Percentiles rank a stretch among this genome's conserved stretches.
phyloP scores from a whole-genome alignment of 805 yeast species.

The Alloascoidea hylecoeti region DNA sequence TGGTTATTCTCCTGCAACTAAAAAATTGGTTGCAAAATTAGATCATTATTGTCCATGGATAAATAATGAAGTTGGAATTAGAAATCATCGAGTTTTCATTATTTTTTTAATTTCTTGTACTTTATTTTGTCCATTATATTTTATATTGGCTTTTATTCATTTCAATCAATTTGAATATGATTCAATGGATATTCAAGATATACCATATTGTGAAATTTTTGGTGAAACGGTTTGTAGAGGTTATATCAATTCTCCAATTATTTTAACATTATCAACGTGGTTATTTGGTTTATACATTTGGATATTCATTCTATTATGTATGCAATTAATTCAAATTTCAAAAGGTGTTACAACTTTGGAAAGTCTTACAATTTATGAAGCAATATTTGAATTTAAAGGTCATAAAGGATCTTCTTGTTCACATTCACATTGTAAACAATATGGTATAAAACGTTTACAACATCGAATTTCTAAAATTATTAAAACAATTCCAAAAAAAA shows the following conservation, averaged over 20 bases:
- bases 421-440: no score
- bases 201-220: slow-evolving; percentile 14
- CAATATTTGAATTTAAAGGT: not conserved
- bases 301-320: slow-evolving; percentile 48
- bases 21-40: slow-evolving; percentile 58
- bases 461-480: not conserved
- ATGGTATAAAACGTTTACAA: not conserved
- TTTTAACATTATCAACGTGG: slow-evolving; percentile 48
- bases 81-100: slow-evolving; percentile 75
- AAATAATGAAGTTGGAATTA: slow-evolving; percentile 73
- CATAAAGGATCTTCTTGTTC: not conserved
- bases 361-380: slow-evolving; percentile 1
- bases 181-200: slow-evolving; percentile 24
- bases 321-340: slow-evolving; percentile 63
- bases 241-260: slow-evolving; percentile 38
- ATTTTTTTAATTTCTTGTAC: slow-evolving; percentile 46
- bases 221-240: slow-evolving; percentile 22
- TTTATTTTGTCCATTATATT: slow-evolving; percentile 32
- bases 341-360: slow-evolving; percentile 45
- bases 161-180: slow-evolving; percentile 23
- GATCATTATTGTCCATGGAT: slow-evolving; percentile 97
- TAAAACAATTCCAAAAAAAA: not conserved
- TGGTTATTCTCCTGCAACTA: slow-evolving; percentile 45
- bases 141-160: slow-evolving; percentile 24
- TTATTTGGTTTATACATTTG: slow-evolving; percentile 52